Conservation (phyloP, 805 yeast genomes). For the Metschnikowia sp. region DNA sequence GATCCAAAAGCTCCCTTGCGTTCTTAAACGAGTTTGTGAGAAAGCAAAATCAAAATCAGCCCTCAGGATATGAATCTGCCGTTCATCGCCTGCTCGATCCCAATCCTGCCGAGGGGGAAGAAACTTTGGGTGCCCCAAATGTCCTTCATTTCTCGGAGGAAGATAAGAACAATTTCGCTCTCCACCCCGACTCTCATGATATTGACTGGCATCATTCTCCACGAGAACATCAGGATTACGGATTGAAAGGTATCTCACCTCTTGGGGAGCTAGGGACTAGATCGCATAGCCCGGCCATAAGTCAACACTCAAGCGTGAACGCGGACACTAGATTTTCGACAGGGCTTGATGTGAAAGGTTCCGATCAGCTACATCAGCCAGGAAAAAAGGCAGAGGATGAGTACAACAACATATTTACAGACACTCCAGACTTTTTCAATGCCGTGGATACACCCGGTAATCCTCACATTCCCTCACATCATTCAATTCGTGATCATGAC, state of each 20-base stretch:
- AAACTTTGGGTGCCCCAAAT: background rate
- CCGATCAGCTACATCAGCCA: background rate
- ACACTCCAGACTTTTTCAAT: conserved; percentile 19
- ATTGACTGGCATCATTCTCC: conserved; percentile 12
- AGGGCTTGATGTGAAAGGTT: background rate
- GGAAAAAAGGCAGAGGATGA: conserved; percentile 8
- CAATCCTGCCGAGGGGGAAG: background rate
- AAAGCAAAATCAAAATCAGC: conserved; percentile 30
- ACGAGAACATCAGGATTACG: conserved; percentile 8
- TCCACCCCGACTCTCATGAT: conserved; percentile 1
- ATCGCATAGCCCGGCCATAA: conserved; percentile 5
- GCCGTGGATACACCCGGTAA: conserved; percentile 15
- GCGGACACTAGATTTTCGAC: conserved; percentile 2
- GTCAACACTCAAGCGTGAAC: conserved; percentile 4
- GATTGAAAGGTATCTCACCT: conserved; percentile 8
- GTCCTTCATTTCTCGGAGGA: background rate
- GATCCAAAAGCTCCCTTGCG: conserved; percentile 47
- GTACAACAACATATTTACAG: conserved; percentile 13
- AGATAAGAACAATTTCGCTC: background rate
- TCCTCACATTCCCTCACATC: conserved; percentile 6
- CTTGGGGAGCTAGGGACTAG: conserved; percentile 8
- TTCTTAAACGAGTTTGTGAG: conserved; percentile 53
- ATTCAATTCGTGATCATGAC: conserved; percentile 5
- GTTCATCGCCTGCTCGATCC: background rate
- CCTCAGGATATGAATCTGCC: background rate